Percentiles rank a stretch among this genome's conserved stretches.
Conservation (phyloP, 495 filamentous ascomycete genomes). For the Amniculicola lignicola region DNA sequence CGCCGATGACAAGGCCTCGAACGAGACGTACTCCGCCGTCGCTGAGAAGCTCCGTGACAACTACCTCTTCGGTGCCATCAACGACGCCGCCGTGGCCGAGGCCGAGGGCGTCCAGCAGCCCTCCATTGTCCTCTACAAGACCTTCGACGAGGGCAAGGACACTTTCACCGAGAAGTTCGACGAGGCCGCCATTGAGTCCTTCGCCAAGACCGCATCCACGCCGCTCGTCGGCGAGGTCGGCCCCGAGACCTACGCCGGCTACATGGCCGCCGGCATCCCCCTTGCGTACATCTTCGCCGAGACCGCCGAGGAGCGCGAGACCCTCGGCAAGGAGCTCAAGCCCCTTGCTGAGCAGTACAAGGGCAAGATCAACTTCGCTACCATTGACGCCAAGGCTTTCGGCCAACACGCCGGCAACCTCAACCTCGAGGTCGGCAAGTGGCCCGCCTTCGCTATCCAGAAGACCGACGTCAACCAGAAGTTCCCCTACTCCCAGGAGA, state of each 20-base stretch:
- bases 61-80: constrained; percentile 86
- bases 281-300: constrained; percentile 98
- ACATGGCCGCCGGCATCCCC: constrained; percentile 92
- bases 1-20: constrained; percentile 78
- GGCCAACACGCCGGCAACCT: constrained; percentile 95
- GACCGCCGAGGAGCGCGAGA: constrained; percentile 81
- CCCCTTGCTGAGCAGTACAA: constrained; percentile 69
- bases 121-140: constrained; percentile 92
- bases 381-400: constrained; percentile 92
- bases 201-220: constrained; percentile 79
- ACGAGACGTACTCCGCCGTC: constrained; percentile 71
- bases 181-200: constrained; percentile 70
- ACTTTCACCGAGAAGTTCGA: constrained; percentile 77
- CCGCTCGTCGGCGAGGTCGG: constrained; percentile 95
- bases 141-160: constrained; percentile 94
- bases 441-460: constrained; percentile 98
- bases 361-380: constrained; percentile 91
- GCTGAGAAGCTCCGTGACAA: constrained; percentile 84
- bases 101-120: constrained; percentile 83
- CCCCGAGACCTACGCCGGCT: constrained; percentile 93
- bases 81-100: constrained; percentile 79
- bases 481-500: constrained; percentile 86
- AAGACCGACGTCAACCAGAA: constrained; percentile 94
- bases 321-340: constrained; percentile 63
- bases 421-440: constrained; percentile 92